These are phyloP conservation scores for Scytalidium lignicola DNA, from an alignment of 2,329 filamentous ascomycete species.

Conservation along the genomic window DNA sequence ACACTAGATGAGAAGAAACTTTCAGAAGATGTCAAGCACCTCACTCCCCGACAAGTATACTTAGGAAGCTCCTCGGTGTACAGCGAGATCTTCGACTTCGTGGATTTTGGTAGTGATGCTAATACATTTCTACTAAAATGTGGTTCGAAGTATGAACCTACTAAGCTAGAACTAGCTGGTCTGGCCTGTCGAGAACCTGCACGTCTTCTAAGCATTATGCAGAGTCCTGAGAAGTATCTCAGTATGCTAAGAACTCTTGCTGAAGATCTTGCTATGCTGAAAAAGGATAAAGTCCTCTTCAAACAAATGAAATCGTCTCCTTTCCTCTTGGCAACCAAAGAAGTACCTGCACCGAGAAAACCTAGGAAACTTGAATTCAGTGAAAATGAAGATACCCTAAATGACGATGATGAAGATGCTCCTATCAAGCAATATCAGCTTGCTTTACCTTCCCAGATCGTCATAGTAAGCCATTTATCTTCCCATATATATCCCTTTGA, in stretches of 20 bases:
- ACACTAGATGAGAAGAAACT: constrained; percentile 34
- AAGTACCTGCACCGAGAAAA: constrained; percentile 41
- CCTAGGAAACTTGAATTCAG: constrained; percentile 15
- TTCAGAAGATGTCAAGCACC: constrained; percentile 41
- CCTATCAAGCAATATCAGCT: constrained; percentile 58
- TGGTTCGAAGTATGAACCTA: constrained; percentile 88
- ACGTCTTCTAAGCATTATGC: constrained; percentile 72
- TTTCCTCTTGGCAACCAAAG: constrained; percentile 80
- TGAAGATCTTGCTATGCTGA: constrained; percentile 63
- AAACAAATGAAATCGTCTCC: constrained; percentile 67
- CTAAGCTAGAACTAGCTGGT: constrained; percentile 75
- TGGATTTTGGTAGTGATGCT: constrained; percentile 83
- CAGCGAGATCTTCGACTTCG: constrained; percentile 91
- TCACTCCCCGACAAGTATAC: constrained; percentile 72
- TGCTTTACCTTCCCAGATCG: constrained; percentile 64
- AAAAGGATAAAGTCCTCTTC: constrained; percentile 74
- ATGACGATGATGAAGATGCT: constrained; percentile 39
- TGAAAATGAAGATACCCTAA: constrained; percentile 32
- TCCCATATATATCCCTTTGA: background rate
- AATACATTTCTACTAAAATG: constrained; percentile 86
- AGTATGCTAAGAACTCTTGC: constrained; percentile 76
- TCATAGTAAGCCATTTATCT: constrained; percentile 43
- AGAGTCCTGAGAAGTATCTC: constrained; percentile 80
- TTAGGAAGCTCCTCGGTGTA: constrained; percentile 68
- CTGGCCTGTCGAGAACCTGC: constrained; percentile 82